Conservation (phyloP, 164 flowering plant species). For the Berberis thunbergii region DNA sequence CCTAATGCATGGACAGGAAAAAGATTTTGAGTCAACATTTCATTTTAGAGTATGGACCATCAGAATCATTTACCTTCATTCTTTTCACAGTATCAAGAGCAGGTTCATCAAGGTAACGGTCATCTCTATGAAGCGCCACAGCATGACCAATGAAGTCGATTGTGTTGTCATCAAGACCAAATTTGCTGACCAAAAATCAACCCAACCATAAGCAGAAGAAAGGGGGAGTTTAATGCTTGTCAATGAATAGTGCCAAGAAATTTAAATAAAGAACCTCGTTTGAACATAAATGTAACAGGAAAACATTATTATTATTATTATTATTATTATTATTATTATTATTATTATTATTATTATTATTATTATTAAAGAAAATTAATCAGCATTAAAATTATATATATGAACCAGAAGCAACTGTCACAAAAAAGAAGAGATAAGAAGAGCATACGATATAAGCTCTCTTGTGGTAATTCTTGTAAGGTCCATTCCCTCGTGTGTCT, state of each 20-base stretch:
- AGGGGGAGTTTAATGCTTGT: too few species aligned
- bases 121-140: slow-evolving; percentile 86
- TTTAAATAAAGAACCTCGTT: too few species aligned
- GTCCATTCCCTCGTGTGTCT: slow-evolving; percentile 91
- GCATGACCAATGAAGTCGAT: slow-evolving; percentile 87
- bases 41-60: not conserved
- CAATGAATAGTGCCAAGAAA: too few species aligned
- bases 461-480: slow-evolving; percentile 72
- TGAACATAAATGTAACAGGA: too few species aligned
- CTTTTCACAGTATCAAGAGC: slow-evolving; percentile 87
- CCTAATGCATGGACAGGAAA: not conserved
- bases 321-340: too few species aligned
- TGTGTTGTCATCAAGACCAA: slow-evolving; percentile 90
- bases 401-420: not conserved
- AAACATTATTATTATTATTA: too few species aligned
- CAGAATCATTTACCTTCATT: slow-evolving; percentile 60
- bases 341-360: too few species aligned
- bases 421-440: slow-evolving; percentile 3
- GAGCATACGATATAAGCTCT: slow-evolving; percentile 73
- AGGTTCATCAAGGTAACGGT: slow-evolving; percentile 66
- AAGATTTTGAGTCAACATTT: not conserved
- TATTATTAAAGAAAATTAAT: too few species aligned
- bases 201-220: too few species aligned
- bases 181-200: slow-evolving; percentile 44
- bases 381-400: too few species aligned